Base-by-base conservation (phyloP, 1,284 basidiomycete species). In the Gomphus bonarii region DNA sequence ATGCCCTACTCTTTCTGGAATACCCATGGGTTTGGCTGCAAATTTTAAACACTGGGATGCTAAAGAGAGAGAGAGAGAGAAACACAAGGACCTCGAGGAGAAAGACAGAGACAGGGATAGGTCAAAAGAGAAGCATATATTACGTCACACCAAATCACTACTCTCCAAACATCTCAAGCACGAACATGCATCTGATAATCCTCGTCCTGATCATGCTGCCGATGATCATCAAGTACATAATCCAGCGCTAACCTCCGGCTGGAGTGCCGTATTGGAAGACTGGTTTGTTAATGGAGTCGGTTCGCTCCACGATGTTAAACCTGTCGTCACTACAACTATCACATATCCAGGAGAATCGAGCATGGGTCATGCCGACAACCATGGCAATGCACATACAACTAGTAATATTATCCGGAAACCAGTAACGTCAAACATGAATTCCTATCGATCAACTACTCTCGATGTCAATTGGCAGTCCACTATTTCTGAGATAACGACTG, bases 1-100 rank as follows among this genome's bases (percentile, higher is more conserved):
- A 72, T 90, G 87, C 65, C 88, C 87, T 6, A 85, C 83, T 30
- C 72, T 78, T 36, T 85, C 82, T 38, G 84, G 86, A 79, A 79
- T 89, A 54, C 87, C 87, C 3, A 81, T 84, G 78, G 87, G 82
- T 9, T 69, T 89, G 9, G 84, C 82, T 46, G 86, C 87, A n/a
- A 83, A 84, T 48, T 82, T 88, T 67, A 86, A 81, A 65, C 73
- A 84, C 38, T 42, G 50, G 49, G 55, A 56, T 36, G 18, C 20
- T 16, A 68, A 70, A 53, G 59, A 63, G 38, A 66, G 68, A 40
- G 80, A 80, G 51, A 80, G 74, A 50, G 63, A 68, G 22, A 77
- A 72, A 59, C 72, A 78, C 7, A 73, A 64, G 50, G 74, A 76
- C 20, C 55, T 54, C 20, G 51, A 54, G 52, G 70, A 73, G 50